These are phyloP conservation scores for Tetraselmis chui DNA, from an alignment of 139 green algal species.

Conservation along the genomic window DNA sequence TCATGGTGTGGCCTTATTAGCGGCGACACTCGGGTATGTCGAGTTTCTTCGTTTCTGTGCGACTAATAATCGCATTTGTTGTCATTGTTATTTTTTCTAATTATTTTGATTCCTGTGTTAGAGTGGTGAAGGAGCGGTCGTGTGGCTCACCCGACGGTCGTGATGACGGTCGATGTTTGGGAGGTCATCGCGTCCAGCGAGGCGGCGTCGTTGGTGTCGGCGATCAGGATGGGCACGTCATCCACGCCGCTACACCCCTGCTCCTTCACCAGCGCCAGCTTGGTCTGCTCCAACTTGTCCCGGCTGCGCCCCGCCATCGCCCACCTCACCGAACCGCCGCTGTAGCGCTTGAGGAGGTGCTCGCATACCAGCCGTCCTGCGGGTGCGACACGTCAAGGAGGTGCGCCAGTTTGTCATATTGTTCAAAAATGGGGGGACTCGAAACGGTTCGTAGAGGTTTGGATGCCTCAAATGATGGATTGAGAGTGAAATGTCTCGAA, in stretches of 20 bases:
- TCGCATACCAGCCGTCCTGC: slow-evolving; percentile 60
- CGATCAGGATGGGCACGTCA: slow-evolving; percentile 60
- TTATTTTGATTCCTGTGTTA: no score
- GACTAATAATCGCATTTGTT: no score
- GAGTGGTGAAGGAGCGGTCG: neutral
- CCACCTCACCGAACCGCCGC: slow-evolving; percentile 37
- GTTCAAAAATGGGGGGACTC: no score
- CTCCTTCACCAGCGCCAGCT: slow-evolving; percentile 26
- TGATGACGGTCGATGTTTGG: slow-evolving; percentile 62
- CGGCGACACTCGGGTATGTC: no score
- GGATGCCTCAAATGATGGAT: no score
- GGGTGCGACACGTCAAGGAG: neutral
- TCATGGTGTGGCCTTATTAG: no score
- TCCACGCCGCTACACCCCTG: neutral
- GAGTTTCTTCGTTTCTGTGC: no score
- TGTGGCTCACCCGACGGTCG: slow-evolving; percentile 20
- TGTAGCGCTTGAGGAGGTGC: slow-evolving; percentile 60
- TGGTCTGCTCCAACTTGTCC: slow-evolving; percentile 53
- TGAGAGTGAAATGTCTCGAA: neutral
- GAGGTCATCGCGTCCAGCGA: slow-evolving; percentile 42
- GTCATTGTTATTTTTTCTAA: no score
- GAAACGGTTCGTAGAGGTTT: no score
- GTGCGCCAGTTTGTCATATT: neutral
- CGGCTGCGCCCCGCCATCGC: slow-evolving; percentile 72
- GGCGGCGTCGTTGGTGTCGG: slow-evolving; percentile 42